Evolutionary conservation across 306 rosid species (phyloP), one percentile per base, ranked within the genome.

Genomic region (Betula pendula): DNA sequence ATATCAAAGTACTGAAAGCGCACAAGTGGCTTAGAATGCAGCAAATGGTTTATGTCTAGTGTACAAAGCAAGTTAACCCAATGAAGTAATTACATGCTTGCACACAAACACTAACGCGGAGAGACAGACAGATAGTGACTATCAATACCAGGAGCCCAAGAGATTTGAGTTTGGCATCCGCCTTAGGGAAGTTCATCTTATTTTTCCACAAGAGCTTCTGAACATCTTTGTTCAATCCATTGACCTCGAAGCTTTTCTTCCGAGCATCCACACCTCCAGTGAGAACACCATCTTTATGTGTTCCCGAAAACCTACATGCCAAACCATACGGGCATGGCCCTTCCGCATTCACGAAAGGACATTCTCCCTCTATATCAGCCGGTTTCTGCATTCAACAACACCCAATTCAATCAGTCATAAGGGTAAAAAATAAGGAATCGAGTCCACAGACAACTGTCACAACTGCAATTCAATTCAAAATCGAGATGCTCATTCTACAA

Each of bases 151-250:
- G 5, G 66, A 95, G 96, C 70, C 96, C 95, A 81, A 92, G 97
- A 71, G 60, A 82, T 79, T 72, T 90, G 77, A 95, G 97, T 52
- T 82, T 82, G 63, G 92, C 85, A 74, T 90, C 96, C 10, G 98
- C 93, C 81, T 92, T 92, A 12, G 95, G 86, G 68, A 87, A 95
- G 56, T 31, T 79, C 91, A 89, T 85, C 79, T 92, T 92, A 72
- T 90, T 90, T 86, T 95, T 95, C 97, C 98, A 90, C 78, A 95
- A 82, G 77, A 95, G 96, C 84, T 81, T 95, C 22, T 95, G 98
- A 75, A 88, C 83, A 81, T 89, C 89, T 87, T 95, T 95, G 58
- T 77, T 89, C 79, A 95, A 79, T 15, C 92, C 97, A 85, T 95
- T 95, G 42, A 81, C 49, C 85, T 95, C 98, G 11, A 90, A 88